Evolutionary conservation across 805 yeast genomes (phyloP), one percentile per base, ranked within the genome.

Genomic region (Candida mattraensis): DNA sequence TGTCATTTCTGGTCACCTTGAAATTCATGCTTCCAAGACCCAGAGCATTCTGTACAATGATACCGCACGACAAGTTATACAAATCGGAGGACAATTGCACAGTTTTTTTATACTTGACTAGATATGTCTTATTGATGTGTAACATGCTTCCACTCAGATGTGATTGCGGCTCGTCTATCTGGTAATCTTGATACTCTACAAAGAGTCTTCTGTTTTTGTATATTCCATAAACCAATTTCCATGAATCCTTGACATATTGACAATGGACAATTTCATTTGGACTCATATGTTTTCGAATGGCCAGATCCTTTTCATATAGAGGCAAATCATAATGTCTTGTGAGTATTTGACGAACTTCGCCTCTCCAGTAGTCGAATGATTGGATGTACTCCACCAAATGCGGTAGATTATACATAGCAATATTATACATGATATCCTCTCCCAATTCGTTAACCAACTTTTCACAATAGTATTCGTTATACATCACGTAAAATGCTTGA

Each of bases 21-120:
- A 78, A 78, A 45, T 69, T 68, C 12, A 79, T 74, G 11, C 82
- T 76, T 2, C 82, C 83, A 18, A 79, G 54, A 0, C 84, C 84
- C 34, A 65, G 60, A 1, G 74, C 76, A 40, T 71, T 69, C 33
- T 73, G 72, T n/a, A 76, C 59, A 5, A 74, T 71, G 17, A 76
- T 50, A 0, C 78, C 81, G 33, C 74, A 66, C 28, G 74, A 67
- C 18, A 75, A 51, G 43, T 74, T 74, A 50, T 76, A 76, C 10
- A 53, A 50, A 3, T 77, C 81, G 0, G 74, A 71, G 1, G 74
- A 56, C 14, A 76, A 50, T 64, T 72, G 67, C 5, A 74, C 50
- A 1, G 60, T 52, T 41, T 74, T 74, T 10, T 59, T 47, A 41
- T 69, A 73, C 13, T 74, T 70, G 12, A 74, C 60, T 18, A 72